Evolutionary conservation across 345 rosid species (phyloP).

Genomic region (Moringa oleifera): DNA sequence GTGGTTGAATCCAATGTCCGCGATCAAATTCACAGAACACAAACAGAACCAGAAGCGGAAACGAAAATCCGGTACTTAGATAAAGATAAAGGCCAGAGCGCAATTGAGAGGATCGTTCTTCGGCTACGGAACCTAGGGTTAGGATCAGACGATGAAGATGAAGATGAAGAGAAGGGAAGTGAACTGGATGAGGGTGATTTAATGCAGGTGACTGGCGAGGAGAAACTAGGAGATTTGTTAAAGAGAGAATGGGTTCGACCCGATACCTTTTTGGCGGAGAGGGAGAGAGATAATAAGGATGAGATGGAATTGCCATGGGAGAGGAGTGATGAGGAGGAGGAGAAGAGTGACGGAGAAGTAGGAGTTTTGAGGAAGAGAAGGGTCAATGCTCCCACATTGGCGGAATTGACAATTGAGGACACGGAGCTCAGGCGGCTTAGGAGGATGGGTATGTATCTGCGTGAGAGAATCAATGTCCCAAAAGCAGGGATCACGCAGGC

Average conservation of each 20-base stretch:
- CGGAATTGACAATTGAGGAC: slow-evolving; percentile 91
- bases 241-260: slow-evolving; percentile 88
- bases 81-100: slow-evolving; percentile 51
- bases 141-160: slow-evolving; percentile 63
- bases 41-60: slow-evolving; percentile 15
- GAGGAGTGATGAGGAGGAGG: slow-evolving; percentile 40
- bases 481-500: slow-evolving; percentile 88
- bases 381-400: slow-evolving; percentile 69
- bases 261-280: slow-evolving; percentile 50
- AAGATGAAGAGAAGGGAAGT: slow-evolving; percentile 23
- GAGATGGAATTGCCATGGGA: slow-evolving; percentile 59
- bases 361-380: slow-evolving; percentile 39
- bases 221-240: slow-evolving; percentile 72
- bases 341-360: slow-evolving; percentile 21
- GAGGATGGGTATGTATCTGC: slow-evolving; percentile 63
- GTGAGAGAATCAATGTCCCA: slow-evolving; percentile 80
- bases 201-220: slow-evolving; percentile 59
- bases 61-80: slow-evolving; percentile 23
- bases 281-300: slow-evolving; percentile 32
- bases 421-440: slow-evolving; percentile 80
- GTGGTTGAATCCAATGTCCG: slow-evolving; percentile 12
- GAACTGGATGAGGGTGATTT: slow-evolving; percentile 16
- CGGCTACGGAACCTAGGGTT: slow-evolving; percentile 77
- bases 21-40: slow-evolving; percentile 21
- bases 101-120: slow-evolving; percentile 81